Percentiles rank a stretch among this genome's conserved stretches.
Evolutionary conservation across 352 stramenopile species (phyloP).

Genomic region (Globisporangium camurandrum): DNA sequence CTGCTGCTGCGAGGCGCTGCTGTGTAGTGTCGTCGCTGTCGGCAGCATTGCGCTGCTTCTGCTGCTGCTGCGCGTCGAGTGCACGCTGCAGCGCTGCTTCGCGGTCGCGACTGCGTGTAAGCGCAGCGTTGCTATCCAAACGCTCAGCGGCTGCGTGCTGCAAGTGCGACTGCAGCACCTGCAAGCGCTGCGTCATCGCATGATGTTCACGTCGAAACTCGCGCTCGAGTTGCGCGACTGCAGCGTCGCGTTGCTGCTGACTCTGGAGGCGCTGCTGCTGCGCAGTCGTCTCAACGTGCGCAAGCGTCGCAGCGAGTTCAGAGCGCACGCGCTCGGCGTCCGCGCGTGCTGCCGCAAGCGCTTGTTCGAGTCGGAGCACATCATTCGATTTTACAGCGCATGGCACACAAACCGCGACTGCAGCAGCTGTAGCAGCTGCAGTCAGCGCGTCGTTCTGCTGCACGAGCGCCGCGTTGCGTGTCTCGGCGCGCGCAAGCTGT

Average conservation of each 20-base stretch:
- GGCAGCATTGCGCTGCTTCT: neutral
- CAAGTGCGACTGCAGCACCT: slow-evolving; percentile 27
- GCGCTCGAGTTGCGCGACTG: slow-evolving; percentile 55
- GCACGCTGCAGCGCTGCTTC: slow-evolving; percentile 18
- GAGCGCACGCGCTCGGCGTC: slow-evolving; percentile 34
- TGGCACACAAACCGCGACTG: too few relatives aligned
- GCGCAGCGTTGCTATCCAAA: too few relatives aligned
- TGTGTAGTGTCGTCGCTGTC: neutral
- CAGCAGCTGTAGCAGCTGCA: too few relatives aligned
- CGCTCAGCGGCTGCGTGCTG: too few relatives aligned
- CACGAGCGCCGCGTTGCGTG: too few relatives aligned
- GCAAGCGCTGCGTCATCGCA: slow-evolving; percentile 25
- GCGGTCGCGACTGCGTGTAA: slow-evolving; percentile 37
- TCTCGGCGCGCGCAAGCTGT: slow-evolving; percentile 38
- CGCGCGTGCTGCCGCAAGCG: slow-evolving; percentile 26
- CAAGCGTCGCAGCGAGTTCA: slow-evolving; percentile 28
- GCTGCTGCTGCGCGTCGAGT: slow-evolving; percentile 21
- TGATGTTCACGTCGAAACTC: slow-evolving; percentile 66
- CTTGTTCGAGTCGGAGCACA: slow-evolving; percentile 42
- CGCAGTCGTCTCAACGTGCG: slow-evolving; percentile 43
- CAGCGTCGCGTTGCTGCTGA: slow-evolving; percentile 42
- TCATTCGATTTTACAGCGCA: too few relatives aligned
- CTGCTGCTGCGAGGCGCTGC: neutral
- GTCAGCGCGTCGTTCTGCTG: too few relatives aligned
- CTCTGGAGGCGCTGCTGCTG: slow-evolving; percentile 57